A percentile compares a stretch with the other conserved stretches of the same genome.
These are phyloP conservation scores for Seminavis robusta DNA, from an alignment of 108 stramenopile genomes.

Conservation along the genomic window DNA sequence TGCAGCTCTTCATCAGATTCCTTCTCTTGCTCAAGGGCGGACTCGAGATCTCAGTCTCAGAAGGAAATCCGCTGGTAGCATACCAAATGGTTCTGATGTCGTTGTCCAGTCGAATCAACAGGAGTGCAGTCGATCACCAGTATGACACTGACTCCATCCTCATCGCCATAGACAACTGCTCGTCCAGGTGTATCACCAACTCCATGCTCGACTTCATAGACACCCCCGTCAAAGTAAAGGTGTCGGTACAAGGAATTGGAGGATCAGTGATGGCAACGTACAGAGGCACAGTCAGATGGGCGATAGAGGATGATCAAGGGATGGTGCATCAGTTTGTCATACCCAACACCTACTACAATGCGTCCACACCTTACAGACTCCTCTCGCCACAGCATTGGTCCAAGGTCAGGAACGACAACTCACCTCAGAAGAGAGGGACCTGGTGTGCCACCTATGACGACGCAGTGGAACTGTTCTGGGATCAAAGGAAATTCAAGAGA, in stretches of 20 bases:
- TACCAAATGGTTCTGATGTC: no score
- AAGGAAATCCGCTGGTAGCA: no score
- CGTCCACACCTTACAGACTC: constrained; percentile 10
- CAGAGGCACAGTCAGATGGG: constrained; percentile 9
- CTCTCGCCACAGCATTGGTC: constrained; percentile 46
- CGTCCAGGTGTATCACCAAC: constrained; percentile 3
- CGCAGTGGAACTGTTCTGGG: constrained; percentile 1
- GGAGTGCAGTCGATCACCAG: no score
- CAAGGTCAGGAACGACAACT: constrained; percentile 1
- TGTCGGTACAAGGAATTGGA: constrained; percentile 2
- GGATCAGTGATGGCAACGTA: neutral
- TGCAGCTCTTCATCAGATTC: no score
- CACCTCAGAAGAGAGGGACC: constrained; percentile 1
- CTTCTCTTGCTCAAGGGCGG: no score
- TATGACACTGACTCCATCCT: constrained; percentile 6
- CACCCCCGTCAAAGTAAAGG: neutral
- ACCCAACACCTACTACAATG: constrained; percentile 29
- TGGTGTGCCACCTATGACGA: neutral
- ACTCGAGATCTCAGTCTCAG: no score
- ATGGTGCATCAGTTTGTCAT: constrained; percentile 16
- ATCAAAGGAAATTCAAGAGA: neutral
- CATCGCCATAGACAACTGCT: constrained; percentile 9
- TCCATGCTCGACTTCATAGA: neutral
- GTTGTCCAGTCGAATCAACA: no score
- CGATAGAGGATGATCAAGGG: constrained; percentile 23